Evolutionary conservation across 2,329 filamentous ascomycete species (phyloP).

Genomic region (Trichoderma polysporum): DNA sequence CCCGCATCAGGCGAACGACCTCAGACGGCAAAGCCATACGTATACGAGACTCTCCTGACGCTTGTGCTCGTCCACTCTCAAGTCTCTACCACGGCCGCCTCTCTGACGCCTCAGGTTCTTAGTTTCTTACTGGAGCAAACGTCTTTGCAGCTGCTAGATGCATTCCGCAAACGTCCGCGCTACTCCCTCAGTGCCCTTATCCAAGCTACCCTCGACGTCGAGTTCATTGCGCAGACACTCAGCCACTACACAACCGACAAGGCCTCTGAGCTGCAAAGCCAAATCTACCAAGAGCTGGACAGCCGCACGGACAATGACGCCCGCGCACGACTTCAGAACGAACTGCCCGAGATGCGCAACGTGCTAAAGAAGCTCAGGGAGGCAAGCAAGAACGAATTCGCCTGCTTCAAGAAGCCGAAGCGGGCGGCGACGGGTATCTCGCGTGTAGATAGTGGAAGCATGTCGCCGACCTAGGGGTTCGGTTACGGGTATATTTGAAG

Average conservation of each 20-base stretch:
- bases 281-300: constrained; percentile 91
- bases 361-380: constrained; percentile 83
- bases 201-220: constrained; percentile 95
- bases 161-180: constrained; percentile 65
- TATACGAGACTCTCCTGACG: constrained; percentile 81
- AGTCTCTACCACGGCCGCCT: constrained; percentile 74
- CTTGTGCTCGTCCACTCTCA: constrained; percentile 92
- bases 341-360: constrained; percentile 84
- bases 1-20: constrained; percentile 60
- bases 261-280: constrained; percentile 76
- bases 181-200: constrained; percentile 83
- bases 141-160: constrained; percentile 74
- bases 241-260: constrained; percentile 84
- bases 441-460: constrained; percentile 34
- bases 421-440: constrained; percentile 35
- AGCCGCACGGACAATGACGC: constrained; percentile 85
- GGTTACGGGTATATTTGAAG: neutral
- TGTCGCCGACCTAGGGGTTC: constrained; percentile 25
- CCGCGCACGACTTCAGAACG: constrained; percentile 73
- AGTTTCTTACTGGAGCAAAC: constrained; percentile 83
- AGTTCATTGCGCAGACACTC: constrained; percentile 93
- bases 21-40: constrained; percentile 77
- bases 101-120: constrained; percentile 77
- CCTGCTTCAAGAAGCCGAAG: constrained; percentile 72
- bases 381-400: constrained; percentile 80